Conservation (phyloP, 495 filamentous ascomycete species). For the Penicillium paradoxum region DNA sequence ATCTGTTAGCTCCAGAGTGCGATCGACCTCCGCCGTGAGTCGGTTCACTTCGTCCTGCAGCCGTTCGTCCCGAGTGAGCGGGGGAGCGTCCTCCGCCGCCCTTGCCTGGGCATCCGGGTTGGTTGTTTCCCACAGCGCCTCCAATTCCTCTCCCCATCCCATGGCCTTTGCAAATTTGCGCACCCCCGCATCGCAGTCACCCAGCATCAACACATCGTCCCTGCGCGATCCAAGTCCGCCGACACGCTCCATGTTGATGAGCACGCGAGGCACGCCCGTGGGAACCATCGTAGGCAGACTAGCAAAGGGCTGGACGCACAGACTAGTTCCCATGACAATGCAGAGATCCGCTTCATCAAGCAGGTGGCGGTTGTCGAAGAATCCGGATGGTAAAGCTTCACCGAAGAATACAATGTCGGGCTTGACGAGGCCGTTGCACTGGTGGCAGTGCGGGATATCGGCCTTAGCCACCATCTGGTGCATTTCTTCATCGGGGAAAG, state of each 20-base stretch:
- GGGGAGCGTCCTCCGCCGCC: constrained; percentile 29
- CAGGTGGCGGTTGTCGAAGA: constrained; percentile 55
- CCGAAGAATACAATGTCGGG: constrained; percentile 98
- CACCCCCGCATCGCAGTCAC: constrained; percentile 80
- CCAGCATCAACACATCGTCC: constrained; percentile 73
- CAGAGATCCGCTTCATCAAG: constrained; percentile 67
- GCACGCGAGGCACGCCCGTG: constrained; percentile 62
- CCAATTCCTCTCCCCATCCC: constrained; percentile 84
- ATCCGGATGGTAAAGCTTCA: constrained; percentile 68
- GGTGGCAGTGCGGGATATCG: constrained; percentile 62
- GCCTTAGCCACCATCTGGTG: constrained; percentile 55
- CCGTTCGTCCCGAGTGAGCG: constrained; percentile 48
- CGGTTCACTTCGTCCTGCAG: constrained; percentile 51
- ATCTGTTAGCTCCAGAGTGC: constrained; percentile 43
- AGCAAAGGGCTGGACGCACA: constrained; percentile 87
- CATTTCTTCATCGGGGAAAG: constrained; percentile 71
- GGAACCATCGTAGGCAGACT: constrained; percentile 61
- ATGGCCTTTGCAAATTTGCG: constrained; percentile 72
- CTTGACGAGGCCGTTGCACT: constrained; percentile 82
- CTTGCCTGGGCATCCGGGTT: constrained; percentile 36
- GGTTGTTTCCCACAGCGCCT: constrained; percentile 58
- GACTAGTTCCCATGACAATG: constrained; percentile 87
- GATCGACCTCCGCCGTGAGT: constrained; percentile 50
- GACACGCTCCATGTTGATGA: constrained; percentile 86
- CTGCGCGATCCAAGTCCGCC: constrained; percentile 69